These are phyloP conservation scores for Scenedesmus sp. DNA, from an alignment of 163 green algal species.

Conservation along the genomic window DNA sequence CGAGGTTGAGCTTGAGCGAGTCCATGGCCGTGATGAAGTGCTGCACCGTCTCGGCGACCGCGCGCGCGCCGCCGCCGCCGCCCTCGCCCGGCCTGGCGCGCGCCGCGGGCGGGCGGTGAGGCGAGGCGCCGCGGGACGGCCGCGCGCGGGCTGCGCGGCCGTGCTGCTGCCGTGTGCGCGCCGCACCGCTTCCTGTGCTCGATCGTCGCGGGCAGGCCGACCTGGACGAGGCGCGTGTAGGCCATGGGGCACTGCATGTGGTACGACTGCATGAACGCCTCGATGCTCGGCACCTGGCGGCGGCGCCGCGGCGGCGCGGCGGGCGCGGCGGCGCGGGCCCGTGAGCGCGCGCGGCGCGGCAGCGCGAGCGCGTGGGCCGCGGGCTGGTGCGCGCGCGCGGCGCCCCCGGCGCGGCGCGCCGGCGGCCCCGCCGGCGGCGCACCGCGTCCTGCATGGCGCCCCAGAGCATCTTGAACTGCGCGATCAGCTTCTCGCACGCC, in stretches of 20 bases:
- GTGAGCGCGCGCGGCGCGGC: too few relatives aligned
- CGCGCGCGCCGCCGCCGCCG: conserved; percentile 38
- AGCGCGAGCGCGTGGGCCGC: not conserved
- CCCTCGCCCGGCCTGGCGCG: conserved; percentile 39
- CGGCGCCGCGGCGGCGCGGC: not conserved
- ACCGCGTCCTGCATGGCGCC: conserved; percentile 79
- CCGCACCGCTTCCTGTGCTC: conserved; percentile 77
- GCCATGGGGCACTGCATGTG: conserved; percentile 96
- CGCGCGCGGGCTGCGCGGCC: too few relatives aligned
- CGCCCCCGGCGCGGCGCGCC: not conserved
- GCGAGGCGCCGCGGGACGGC: too few relatives aligned
- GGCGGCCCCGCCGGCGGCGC: conserved; percentile 14
- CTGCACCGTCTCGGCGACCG: conserved; percentile 87
- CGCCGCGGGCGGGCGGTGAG: too few relatives aligned
- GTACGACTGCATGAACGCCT: conserved; percentile 89
- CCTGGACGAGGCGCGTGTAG: conserved; percentile 75
- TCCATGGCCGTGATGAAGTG: conserved; percentile 98
- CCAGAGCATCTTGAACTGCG: conserved; percentile 92
- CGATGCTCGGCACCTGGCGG: conserved; percentile 80
- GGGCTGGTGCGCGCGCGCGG: too few relatives aligned
- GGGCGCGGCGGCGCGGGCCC: not conserved
- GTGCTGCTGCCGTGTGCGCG: not conserved
- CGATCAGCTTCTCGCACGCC: conserved; percentile 90
- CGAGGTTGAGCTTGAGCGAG: conserved; percentile 92
- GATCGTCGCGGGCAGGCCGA: conserved; percentile 91